A percentile compares a stretch with the other conserved stretches of the same genome.
phyloP scores from a whole-genome alignment of 345 rosid genomes.

The Nephelium lappaceum region DNA sequence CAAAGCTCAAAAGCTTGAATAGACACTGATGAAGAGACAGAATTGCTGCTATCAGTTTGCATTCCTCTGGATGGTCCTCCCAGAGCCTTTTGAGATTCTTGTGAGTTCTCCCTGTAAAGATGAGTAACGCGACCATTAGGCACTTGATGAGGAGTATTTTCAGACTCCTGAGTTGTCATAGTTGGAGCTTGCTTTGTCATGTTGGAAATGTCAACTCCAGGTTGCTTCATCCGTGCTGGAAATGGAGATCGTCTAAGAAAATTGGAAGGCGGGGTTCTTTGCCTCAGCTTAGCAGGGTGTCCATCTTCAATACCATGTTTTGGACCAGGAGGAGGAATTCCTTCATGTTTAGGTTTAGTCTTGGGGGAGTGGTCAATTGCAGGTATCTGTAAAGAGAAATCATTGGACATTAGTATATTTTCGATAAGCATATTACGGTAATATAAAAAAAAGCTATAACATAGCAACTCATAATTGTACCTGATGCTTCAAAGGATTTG shows the following conservation, averaged over 20 bases:
- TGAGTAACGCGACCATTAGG: conserved; percentile 29
- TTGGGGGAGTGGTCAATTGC: conserved; percentile 59
- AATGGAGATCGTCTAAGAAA: conserved; percentile 57
- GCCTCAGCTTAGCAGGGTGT: conserved; percentile 59
- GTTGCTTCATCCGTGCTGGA: conserved; percentile 51
- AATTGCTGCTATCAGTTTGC: conserved; percentile 77
- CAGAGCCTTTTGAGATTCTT: conserved; percentile 44
- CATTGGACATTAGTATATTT: conserved; percentile 17
- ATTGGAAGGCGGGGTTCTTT: conserved; percentile 75
- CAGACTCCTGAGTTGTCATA: conserved; percentile 40
- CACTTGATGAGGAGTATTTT: conserved; percentile 33
- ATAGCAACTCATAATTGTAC: conserved; percentile 39
- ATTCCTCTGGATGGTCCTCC: conserved; percentile 49
- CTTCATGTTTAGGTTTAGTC: conserved; percentile 73
- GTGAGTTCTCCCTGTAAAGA: conserved; percentile 33
- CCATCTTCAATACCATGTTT: conserved; percentile 62
- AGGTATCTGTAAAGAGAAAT: conserved; percentile 55
- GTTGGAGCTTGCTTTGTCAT: conserved; percentile 38
- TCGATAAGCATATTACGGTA: conserved; percentile 12
- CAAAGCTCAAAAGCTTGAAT: conserved; percentile 77
- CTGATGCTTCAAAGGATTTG: conserved; percentile 72
- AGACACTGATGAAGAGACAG: conserved; percentile 75
- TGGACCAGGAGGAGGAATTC: conserved; percentile 58
- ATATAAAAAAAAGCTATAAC: conserved; percentile 3
- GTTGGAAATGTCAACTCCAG: conserved; percentile 53